Evolutionary conservation across 768 basidiomycete genomes (phyloP), one percentile per base, ranked within the genome.

Genomic region (Clitopilus hobsonii): DNA sequence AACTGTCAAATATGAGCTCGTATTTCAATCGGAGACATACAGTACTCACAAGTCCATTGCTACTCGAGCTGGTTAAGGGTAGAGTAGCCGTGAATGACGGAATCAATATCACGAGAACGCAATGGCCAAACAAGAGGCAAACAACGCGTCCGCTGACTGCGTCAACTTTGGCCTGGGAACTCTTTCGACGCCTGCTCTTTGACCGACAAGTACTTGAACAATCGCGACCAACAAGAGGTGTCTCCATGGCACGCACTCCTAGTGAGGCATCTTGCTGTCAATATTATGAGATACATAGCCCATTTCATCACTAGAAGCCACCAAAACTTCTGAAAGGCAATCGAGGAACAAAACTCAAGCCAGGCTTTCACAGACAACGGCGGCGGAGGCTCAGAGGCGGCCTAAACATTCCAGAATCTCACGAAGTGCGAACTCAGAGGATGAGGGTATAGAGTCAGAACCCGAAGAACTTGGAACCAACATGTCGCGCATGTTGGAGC

Each of bases 21-120:
- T n/a, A 18, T 27, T 30, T 41, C 30, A 25, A 29, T 26, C 27
- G 24, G 16, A 51, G 25, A 14, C 18, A 38, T 47, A 54, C 25
- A 63, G 38, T 18, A 24, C 27, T 63, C 60, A 82, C 81, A 73
- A 80, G 63, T 82, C 81, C 81, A 82, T 82, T 30, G 51, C 58
- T 29, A 22, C 38, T 38, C 30, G 16, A 6, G 51, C 20, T 20
- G 27, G 28, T 41, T n/a, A 29, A 26, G 27, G 27, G 26, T 20
- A 28, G 22, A 10, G 6, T 18, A 20, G n/a, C 45, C 30, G 38
- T 48, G 54, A 45, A 54, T 48, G 28, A 45, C 56, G 30, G 30
- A 11, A 53, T 52, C 28, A 49, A 8, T 38, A 38, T 26, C n/a
- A 51, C 24, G 18, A 28, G 28, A 22, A 25, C 5, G 20, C 6